Percentiles rank a stretch among this genome's conserved stretches.
These are phyloP conservation scores for Leccinum uliginosum DNA, from an alignment of 768 basidiomycete species.

Conservation along the genomic window DNA sequence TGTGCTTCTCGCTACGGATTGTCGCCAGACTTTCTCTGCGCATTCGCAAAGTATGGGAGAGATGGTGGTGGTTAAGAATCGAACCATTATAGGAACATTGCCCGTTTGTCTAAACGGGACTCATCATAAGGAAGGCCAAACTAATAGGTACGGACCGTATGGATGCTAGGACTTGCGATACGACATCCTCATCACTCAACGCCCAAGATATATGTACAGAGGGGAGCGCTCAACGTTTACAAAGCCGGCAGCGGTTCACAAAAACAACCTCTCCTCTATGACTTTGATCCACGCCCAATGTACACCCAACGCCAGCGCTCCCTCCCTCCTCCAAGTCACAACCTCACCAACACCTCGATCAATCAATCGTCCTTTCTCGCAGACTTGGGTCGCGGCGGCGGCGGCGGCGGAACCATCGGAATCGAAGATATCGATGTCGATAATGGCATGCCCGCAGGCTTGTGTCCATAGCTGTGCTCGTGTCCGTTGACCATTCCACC, in stretches of 20 bases:
- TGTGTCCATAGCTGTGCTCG: not conserved
- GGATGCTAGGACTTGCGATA: too few relatives aligned
- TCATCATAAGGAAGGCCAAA: too few relatives aligned
- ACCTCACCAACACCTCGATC: not conserved
- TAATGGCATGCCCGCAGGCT: conserved; percentile 12
- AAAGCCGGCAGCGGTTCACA: not conserved
- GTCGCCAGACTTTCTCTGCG: too few relatives aligned
- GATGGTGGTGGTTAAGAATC: too few relatives aligned
- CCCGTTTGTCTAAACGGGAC: too few relatives aligned
- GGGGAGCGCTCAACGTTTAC: not conserved
- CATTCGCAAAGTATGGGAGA: too few relatives aligned
- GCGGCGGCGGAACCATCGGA: conserved; percentile 19
- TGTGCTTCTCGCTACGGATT: too few relatives aligned
- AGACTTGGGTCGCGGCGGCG: conserved; percentile 14
- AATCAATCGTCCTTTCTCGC: conserved; percentile 27
- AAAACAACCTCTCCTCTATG: not conserved
- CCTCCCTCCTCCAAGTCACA: not conserved
- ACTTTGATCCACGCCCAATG: not conserved
- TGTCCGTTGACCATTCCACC: not conserved
- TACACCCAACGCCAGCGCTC: not conserved
- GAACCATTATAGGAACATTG: too few relatives aligned
- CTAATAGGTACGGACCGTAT: too few relatives aligned
- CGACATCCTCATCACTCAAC: too few relatives aligned
- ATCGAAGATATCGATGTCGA: conserved; percentile 17
- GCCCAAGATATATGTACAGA: not conserved